phyloP scores from a whole-genome alignment of 768 basidiomycete species.

The Coprinopsis cinerea region DNA sequence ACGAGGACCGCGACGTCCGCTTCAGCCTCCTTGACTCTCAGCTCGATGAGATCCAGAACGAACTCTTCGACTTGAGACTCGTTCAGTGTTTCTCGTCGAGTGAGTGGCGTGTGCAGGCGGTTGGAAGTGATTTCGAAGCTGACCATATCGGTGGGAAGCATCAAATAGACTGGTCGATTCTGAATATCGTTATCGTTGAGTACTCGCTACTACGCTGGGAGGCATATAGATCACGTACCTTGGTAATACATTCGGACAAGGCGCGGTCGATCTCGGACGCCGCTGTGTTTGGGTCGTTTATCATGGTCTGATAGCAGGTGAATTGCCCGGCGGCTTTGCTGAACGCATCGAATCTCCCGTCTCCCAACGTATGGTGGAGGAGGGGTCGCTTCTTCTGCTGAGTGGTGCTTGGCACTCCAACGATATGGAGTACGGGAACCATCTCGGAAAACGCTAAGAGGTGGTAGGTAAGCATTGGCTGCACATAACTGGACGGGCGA shows the following conservation, averaged over 20 bases:
- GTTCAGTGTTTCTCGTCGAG: slow-evolving; percentile 43
- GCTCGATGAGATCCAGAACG: slow-evolving; percentile 68
- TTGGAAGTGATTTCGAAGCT: slow-evolving; percentile 59
- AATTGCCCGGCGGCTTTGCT: slow-evolving; percentile 69
- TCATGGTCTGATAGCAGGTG: slow-evolving; percentile 57
- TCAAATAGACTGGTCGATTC: slow-evolving; percentile 84
- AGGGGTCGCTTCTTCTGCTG: slow-evolving; percentile 67
- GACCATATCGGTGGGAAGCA: slow-evolving; percentile 81
- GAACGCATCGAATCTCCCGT: slow-evolving; percentile 82
- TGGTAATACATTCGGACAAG: slow-evolving; percentile 60
- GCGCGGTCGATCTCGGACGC: slow-evolving; percentile 73
- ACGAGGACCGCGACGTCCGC: slow-evolving; percentile 72
- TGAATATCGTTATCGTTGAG: slow-evolving; percentile 19
- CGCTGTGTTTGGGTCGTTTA: slow-evolving; percentile 50
- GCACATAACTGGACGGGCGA: neutral
- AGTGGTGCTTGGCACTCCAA: slow-evolving; percentile 68
- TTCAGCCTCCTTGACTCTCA: slow-evolving; percentile 55
- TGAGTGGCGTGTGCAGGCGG: slow-evolving; percentile 55
- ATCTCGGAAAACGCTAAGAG: slow-evolving; percentile 73
- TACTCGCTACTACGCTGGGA: neutral
- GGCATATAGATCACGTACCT: slow-evolving; percentile 26
- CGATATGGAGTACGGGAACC: slow-evolving; percentile 84
- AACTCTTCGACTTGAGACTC: slow-evolving; percentile 55
- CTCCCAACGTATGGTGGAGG: slow-evolving; percentile 85
- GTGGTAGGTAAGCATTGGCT: neutral